Evolutionary conservation across 768 basidiomycete genomes (phyloP), one percentile per base, ranked within the genome.

Genomic region (Hygrophorus russula): DNA sequence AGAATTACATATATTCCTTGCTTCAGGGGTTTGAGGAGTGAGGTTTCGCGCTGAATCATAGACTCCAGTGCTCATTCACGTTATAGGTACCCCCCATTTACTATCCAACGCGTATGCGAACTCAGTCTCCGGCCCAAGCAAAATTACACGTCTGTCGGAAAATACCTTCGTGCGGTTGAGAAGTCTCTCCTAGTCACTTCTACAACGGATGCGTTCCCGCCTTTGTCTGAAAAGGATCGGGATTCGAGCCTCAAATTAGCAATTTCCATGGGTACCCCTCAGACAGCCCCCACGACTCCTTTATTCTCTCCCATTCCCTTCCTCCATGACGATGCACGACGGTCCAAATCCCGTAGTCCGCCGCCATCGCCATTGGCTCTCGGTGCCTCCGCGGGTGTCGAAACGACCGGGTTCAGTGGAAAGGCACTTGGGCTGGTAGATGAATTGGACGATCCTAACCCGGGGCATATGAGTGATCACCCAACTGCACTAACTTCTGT

Each of bases 281-380:
- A 73, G 44, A 76, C 78, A 20, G 68, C 68, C 33, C 84, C 88
- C 1, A 67, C 75, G 36, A 91, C 88, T 9, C 88, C 88, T 3
- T 66, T 91, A 41, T 91, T 90, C 62, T 86, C 84, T 2, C 88
- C 88, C 3, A 90, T 91, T 46, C 77, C 88, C 5, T 91, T 91
- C 70, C 64, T 89, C 18, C 87, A 90, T 53, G 77, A 81, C 39
- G 86, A 89, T 58, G 81, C 84, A 14, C 74, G 87, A 44, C 74
- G 83, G 42, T 85, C 84, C 31, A 78, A 78, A 54, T 87, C 83
- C 15, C 80, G 71, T 46, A 88, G 82, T 52, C 86, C 84, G 12
- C 82, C 83, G 18, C 80, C 83, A 19, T 84, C 83, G 19, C 84
- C 86, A 6, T 60, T 87, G 33, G 60, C 69, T 14, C 67, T 87